Evolutionary conservation across 2,329 filamentous ascomycete genomes (phyloP), one percentile per base, ranked within the genome.

Genomic region (Botrytis fragariae): DNA sequence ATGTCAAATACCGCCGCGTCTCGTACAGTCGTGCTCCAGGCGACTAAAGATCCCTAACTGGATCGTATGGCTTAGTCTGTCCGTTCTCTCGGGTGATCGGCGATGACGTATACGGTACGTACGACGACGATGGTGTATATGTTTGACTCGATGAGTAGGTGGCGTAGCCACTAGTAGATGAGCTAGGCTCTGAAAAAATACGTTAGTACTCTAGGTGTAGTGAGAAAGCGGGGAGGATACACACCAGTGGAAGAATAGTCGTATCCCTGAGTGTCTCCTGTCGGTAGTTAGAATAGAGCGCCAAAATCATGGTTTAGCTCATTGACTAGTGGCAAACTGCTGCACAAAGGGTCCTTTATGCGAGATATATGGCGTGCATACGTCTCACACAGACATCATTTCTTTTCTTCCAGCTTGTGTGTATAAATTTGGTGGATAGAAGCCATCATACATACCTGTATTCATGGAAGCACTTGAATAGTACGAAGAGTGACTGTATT

Each of bases 11-110:
- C 16, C 22, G 3, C 32, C 25, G 32, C 16, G 14, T 42, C 35
- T 37, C 35, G 35, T 39, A 29, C 25, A n/a, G 25, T 37, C 16
- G 35, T 39, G 14, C 35, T 39, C 9, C 1, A 5, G 25, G n/a
- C 16, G 29, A 57, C 65, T 73, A 70, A 54, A 73, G 37, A 37
- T 76, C 75, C 68, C 76, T 72, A 16, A 77, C 74, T 7, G 75
- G 75, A 65, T 77, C 75, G 60, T 77, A 76, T 39, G 51, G 61
- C 32, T 68, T 74, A 14, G 65, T 37, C 10, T 70, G 37, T 22
- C 39, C 61, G 1, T 22, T 45, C 9, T 45, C 42, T 54, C 54
- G 42, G 42, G 32, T 10, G 54, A 35, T 72, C 35, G 72, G 44
- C n/a, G 69, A 45, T n/a, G 25, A 54, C 48, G 12, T 37, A 29